Base-by-base conservation (phyloP, 176 grass and related monocot genomes). In the Raddia guianensis region DNA sequence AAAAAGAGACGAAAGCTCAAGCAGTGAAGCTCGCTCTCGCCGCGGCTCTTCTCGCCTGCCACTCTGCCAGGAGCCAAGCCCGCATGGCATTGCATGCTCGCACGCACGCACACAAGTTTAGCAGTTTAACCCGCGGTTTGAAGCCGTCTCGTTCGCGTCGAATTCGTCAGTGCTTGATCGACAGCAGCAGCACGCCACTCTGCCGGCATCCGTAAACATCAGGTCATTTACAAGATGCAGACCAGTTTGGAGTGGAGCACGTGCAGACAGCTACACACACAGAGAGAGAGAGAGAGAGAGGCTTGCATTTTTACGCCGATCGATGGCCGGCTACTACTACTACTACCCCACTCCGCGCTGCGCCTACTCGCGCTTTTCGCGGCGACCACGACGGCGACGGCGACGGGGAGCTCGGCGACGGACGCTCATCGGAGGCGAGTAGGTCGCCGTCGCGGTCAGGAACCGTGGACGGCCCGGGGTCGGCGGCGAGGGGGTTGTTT, bases 21-120 rank as follows among this genome's bases (percentile, higher is more conserved):
- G 19, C 27, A 27, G 27, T 27, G 0, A 1, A 27, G 27, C 27
- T 27, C 27, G 27, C 9, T 60, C 1, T 37, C 1, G 13, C 33
- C 32, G 35, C 53, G 85, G 33, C 71, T 68, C 78, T 87, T 82
- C 54, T 52, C 46, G 47, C 43, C 64, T 56, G 15, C 37, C n/a
- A n/a, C n/a, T n/a, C n/a, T n/a, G n/a, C n/a, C 20, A 82, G 77
- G 85, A n/a, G 85, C 65, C 73, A 77, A 20, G 9, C 44, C 34
- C 18, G 18, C 66, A 68, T 10, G 35, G 63, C 16, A 6, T 59
- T n/a, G 35, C 18, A 13, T 7, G 46, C n/a, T n/a, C 16, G 16
- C 8, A 13, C 7, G 46, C 16, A 27, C 8, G 73, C 52, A 12
- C 27, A 62, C 65, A 71, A 35, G 33, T 60, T 53, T 6, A 53